phyloP scores from a whole-genome alignment of 371 early-diverging fungal species.

The Syncephalis fuscata region DNA sequence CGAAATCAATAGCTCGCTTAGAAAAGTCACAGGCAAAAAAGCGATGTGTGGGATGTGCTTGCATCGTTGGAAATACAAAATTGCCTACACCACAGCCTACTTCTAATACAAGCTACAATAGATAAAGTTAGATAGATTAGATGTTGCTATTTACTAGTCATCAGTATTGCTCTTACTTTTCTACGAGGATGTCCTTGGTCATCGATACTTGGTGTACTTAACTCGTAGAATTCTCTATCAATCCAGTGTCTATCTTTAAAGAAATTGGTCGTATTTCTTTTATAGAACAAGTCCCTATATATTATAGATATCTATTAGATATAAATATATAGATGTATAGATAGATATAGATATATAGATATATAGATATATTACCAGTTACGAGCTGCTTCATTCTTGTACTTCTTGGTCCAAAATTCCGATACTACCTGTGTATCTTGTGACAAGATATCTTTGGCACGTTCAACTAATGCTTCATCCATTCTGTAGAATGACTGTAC shows the following conservation, averaged over 20 bases:
- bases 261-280: conserved; percentile 84
- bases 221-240: conserved; percentile 84
- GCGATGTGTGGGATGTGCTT: conserved; percentile 42
- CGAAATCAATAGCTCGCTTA: conserved; percentile 56
- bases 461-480: not conserved
- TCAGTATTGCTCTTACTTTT: not conserved
- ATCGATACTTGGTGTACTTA: conserved; percentile 7
- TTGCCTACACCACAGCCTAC: conserved; percentile 96
- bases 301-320: not conserved
- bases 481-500: too few relatives aligned
- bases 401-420: conserved; percentile 64
- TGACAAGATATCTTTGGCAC: conserved; percentile 40
- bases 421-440: conserved; percentile 47
- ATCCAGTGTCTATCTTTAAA: conserved; percentile 95
- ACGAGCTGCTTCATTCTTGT: conserved; percentile 60
- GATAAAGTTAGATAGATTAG: not conserved
- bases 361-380: conserved; percentile 38
- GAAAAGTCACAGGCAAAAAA: conserved; percentile 80
- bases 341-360: too few relatives aligned
- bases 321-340: too few relatives aligned
- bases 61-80: conserved; percentile 82
- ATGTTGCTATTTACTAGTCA: not conserved
- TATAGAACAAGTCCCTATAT: conserved; percentile 65
- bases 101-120: conserved; percentile 31
- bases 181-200: not conserved